Base-by-base conservation (phyloP, 2,329 filamentous ascomycete species). In the Phyllosticta citribraziliensis region DNA sequence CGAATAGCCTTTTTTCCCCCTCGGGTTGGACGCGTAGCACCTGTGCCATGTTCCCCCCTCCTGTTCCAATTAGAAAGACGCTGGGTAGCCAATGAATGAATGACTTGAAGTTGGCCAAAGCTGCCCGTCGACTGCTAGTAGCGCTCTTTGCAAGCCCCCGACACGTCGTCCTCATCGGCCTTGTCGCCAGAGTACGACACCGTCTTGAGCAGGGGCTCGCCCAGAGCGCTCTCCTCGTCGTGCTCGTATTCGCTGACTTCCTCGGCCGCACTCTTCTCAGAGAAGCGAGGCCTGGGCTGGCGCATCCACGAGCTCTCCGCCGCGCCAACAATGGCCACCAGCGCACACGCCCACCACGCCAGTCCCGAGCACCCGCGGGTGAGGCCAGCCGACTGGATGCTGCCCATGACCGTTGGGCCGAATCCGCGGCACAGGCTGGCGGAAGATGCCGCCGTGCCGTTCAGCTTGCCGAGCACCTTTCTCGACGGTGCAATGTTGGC, bases 341-440 rank as follows among this genome's bases (percentile, higher is more conserved):
- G 68, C 9, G 88, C 90, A 65, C 88, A 92, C 64, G 86, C 86
- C 94, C 94, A 99, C 93, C 94, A 99, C 0, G 91, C 88, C 35
- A 97, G 80, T 20, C 91, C 91, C 4, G 91, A 93, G 71, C 91
- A 93, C 40, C 92, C 91, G 6, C 86, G 82, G 65, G 85, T 82
- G 40, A 95, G 82, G 57, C 94, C 94, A 58, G 87, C 79, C 4
- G 91, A 84, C 74, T 96, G 95, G 24, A 97, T 81, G 27, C 91
- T 78, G 1, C 94, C 94, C 2, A 92, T 95, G 2, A 97, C 78
- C 0, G 90, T 92, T 2, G 94, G 94, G 0, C 93, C 93, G 64
- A 97, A 87, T 0, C 91, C 91, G 60, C 94, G 84, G 72, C 88
- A 92, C 54, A 97, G 78, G 70, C 91, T 96, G 3, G 94, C 94